Conservation (phyloP, 2,329 filamentous ascomycete species). For the Colletotrichum liriopes region DNA sequence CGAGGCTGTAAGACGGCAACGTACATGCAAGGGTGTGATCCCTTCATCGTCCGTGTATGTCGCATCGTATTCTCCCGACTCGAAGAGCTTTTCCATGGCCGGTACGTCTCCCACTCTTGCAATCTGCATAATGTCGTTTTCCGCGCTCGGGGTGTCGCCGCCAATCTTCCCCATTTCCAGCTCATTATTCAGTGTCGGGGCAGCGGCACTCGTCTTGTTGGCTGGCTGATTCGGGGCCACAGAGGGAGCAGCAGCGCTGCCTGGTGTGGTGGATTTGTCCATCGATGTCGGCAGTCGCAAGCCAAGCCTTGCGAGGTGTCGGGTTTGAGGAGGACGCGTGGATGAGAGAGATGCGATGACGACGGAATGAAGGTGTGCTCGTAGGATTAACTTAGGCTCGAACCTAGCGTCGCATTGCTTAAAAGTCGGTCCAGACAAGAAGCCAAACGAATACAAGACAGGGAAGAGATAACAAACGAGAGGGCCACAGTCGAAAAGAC, state of each 20-base stretch:
- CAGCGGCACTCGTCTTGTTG: constrained; percentile 67
- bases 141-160: constrained; percentile 56
- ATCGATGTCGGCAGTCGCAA: constrained; percentile 50
- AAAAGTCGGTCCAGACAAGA: not conserved
- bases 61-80: constrained; percentile 84
- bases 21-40: constrained; percentile 95
- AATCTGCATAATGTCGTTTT: constrained; percentile 95
- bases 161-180: constrained; percentile 69
- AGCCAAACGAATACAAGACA: not conserved
- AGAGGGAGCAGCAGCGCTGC: constrained; percentile 55
- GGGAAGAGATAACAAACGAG: not conserved
- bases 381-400: constrained; percentile 32
- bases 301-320: constrained; percentile 23
- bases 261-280: constrained; percentile 57
- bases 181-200: constrained; percentile 71
- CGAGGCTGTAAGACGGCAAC: constrained; percentile 48
- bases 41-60: constrained; percentile 91
- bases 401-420: constrained; percentile 41
- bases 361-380: constrained; percentile 5
- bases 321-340: not conserved
- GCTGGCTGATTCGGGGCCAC: constrained; percentile 69
- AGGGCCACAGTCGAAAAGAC: not conserved
- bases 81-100: constrained; percentile 91
- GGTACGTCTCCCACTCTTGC: constrained; percentile 89
- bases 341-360: constrained; percentile 4